These are phyloP conservation scores for Triticum timopheevii DNA, from an alignment of 176 grass and related monocot genomes.

Conservation along the genomic window DNA sequence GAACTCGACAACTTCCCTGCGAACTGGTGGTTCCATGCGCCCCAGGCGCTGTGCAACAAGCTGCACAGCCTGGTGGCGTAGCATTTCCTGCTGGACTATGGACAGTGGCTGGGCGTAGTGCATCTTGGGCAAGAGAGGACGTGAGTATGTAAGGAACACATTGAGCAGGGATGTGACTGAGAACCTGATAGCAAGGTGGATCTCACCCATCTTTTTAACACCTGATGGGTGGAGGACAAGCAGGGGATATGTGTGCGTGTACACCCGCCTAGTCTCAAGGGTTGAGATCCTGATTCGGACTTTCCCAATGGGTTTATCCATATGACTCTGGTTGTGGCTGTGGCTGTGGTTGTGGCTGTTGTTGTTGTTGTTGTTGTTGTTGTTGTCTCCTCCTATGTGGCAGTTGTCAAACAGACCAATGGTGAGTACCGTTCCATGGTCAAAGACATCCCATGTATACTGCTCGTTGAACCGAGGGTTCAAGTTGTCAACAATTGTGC, in stretches of 20 bases:
- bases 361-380: not conserved
- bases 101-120: slow-evolving; percentile 75
- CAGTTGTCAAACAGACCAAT: slow-evolving; percentile 85
- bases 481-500: slow-evolving; percentile 65
- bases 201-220: slow-evolving; percentile 93
- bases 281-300: slow-evolving; percentile 86
- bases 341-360: slow-evolving; percentile 6
- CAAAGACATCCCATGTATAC: slow-evolving; percentile 90
- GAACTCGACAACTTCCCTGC: slow-evolving; percentile 84
- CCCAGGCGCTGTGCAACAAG: slow-evolving; percentile 63
- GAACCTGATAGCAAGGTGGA: slow-evolving; percentile 89
- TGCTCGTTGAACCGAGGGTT: slow-evolving; percentile 87
- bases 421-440: slow-evolving; percentile 88
- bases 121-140: slow-evolving; percentile 90
- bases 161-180: slow-evolving; percentile 69
- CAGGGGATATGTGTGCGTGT: slow-evolving; percentile 81
- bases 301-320: slow-evolving; percentile 76
- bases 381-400: slow-evolving; percentile 45
- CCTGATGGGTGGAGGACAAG: slow-evolving; percentile 82
- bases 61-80: slow-evolving; percentile 67
- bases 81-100: slow-evolving; percentile 66
- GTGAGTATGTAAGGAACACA: slow-evolving; percentile 59
- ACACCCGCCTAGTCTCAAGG: slow-evolving; percentile 68
- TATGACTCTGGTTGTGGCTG: slow-evolving; percentile 7
- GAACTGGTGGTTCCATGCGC: slow-evolving; percentile 89